A percentile compares a stretch with the other conserved stretches of the same genome.
phyloP scores from a whole-genome alignment of 169 alveolate genomes.

The Eimeria praecox region DNA sequence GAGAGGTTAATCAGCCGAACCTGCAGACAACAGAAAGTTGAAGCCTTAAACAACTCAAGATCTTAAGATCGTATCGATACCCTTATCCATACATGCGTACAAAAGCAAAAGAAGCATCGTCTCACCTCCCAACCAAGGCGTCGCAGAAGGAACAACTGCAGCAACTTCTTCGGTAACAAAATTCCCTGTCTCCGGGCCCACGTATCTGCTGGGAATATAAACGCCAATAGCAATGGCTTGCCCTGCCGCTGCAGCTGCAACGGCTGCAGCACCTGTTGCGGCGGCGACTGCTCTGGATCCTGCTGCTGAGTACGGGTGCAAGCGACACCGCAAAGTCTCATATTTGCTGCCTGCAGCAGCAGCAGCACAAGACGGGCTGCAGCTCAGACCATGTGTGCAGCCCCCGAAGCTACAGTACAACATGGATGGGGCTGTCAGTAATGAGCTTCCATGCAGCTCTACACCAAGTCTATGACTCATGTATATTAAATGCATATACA shows the following conservation, averaged over 20 bases:
- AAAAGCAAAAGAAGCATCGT: neutral
- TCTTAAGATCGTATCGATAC: neutral
- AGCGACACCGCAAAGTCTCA: slow-evolving; percentile 55
- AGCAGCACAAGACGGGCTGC: neutral
- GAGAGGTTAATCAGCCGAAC: slow-evolving; percentile 70
- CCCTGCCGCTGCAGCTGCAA: slow-evolving; percentile 39
- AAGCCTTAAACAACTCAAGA: neutral
- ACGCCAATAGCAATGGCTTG: slow-evolving; percentile 35
- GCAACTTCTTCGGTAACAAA: slow-evolving; percentile 58
- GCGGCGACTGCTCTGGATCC: neutral
- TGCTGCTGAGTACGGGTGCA: neutral
- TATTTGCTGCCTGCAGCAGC: slow-evolving; percentile 69
- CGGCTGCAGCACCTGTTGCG: neutral
- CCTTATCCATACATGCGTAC: neutral
- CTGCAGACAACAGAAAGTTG: slow-evolving; percentile 3
- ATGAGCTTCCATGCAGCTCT: neutral
- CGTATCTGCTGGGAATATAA: slow-evolving; percentile 57
- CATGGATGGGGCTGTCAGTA: neutral
- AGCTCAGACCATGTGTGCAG: neutral
- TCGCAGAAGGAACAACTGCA: slow-evolving; percentile 58
- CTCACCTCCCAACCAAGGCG: slow-evolving; percentile 72
- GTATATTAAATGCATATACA: neutral
- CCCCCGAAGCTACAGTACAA: no score
- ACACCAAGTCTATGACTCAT: neutral
- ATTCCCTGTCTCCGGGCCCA: slow-evolving; percentile 65